A percentile compares a stretch with the other conserved stretches of the same genome.
phyloP scores from a whole-genome alignment of 305 asterid species.

The Solanum hybrid region DNA sequence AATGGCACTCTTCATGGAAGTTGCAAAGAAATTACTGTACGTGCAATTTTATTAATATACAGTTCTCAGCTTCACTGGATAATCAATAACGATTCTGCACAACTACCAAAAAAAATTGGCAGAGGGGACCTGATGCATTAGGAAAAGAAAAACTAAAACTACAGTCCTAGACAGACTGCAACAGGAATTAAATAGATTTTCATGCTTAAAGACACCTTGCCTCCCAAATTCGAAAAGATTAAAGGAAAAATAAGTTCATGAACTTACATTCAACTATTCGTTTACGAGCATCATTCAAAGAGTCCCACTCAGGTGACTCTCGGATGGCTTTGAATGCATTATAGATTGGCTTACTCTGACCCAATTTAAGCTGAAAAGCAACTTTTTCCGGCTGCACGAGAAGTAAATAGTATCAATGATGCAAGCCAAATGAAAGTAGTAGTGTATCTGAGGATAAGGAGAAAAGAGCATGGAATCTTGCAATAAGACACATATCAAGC shows the following conservation, averaged over 20 bases:
- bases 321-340: slow-evolving; percentile 75
- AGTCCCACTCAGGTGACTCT: slow-evolving; percentile 74
- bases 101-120: neutral
- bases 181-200: neutral
- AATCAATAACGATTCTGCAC: neutral
- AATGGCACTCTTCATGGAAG: neutral
- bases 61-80: neutral
- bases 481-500: neutral
- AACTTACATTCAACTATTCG: slow-evolving; percentile 77
- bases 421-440: neutral
- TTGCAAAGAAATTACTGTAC: neutral
- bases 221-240: neutral
- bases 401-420: slow-evolving; percentile 8
- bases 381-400: slow-evolving; percentile 78
- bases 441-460: neutral
- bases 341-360: slow-evolving; percentile 87
- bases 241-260: neutral
- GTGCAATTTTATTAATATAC: neutral
- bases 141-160: neutral
- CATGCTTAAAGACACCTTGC: neutral
- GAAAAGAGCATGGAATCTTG: neutral
- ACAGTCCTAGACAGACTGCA: neutral
- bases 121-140: neutral
- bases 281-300: slow-evolving; percentile 73
- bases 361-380: slow-evolving; percentile 70